These are phyloP conservation scores for Coniosporium tulheliwenetii DNA, from an alignment of 2,329 filamentous ascomycete genomes.

Conservation along the genomic window DNA sequence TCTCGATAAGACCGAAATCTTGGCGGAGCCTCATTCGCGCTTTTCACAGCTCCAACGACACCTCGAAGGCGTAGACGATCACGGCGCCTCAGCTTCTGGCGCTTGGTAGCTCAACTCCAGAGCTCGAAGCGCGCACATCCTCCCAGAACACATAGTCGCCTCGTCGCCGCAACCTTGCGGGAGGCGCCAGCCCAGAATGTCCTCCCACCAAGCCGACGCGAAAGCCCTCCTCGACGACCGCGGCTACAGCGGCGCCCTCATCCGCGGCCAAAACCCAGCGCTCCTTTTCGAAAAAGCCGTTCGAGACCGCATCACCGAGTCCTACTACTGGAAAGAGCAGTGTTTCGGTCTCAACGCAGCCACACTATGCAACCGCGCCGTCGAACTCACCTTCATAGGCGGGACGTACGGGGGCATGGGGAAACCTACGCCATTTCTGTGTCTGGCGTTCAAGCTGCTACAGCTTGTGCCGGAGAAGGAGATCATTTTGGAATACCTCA, in stretches of 20 bases:
- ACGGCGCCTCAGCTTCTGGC: too few relatives aligned
- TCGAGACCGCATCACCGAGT: conserved; percentile 86
- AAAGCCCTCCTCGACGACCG: conserved; percentile 71
- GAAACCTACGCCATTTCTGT: conserved; percentile 83
- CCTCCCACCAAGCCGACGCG: conserved; percentile 61
- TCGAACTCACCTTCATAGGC: conserved; percentile 69
- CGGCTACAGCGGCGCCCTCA: conserved; percentile 58
- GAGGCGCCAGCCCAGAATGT: conserved; percentile 25
- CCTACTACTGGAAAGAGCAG: conserved; percentile 97
- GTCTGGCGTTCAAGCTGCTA: conserved; percentile 84
- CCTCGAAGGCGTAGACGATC: too few relatives aligned
- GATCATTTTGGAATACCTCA: conserved; percentile 65
- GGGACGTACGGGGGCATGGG: conserved; percentile 76
- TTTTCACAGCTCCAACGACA: too few relatives aligned
- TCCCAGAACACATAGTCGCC: too few relatives aligned
- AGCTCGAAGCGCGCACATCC: too few relatives aligned
- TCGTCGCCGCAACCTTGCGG: neutral
- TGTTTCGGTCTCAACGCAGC: conserved; percentile 85
- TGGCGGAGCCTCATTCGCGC: too few relatives aligned
- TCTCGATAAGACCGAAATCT: too few relatives aligned
- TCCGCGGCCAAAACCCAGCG: conserved; percentile 87
- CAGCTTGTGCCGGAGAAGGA: conserved; percentile 71
- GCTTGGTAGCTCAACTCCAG: too few relatives aligned
- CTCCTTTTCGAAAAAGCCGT: conserved; percentile 92
- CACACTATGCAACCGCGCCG: conserved; percentile 73